These are phyloP conservation scores for Sporothrix globosa DNA, from an alignment of 2,329 filamentous ascomycete species.

Conservation along the genomic window DNA sequence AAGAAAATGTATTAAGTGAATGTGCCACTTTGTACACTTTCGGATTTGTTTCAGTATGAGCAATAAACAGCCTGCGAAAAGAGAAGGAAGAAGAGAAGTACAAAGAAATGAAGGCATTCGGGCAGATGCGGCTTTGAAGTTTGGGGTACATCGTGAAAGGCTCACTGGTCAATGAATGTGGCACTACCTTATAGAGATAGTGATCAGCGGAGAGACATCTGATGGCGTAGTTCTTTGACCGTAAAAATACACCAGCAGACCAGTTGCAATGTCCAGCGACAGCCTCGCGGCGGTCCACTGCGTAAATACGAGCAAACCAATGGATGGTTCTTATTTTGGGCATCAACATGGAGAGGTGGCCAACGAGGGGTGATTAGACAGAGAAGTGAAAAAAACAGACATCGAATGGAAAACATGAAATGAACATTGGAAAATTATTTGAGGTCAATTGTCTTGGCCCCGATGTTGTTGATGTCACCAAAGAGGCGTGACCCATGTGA, in stretches of 20 bases:
- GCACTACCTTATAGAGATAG: not conserved
- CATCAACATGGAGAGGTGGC: not conserved
- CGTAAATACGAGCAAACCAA: not conserved
- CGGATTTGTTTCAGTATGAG: not conserved
- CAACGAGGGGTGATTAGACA: not conserved
- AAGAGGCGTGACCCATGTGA: not conserved
- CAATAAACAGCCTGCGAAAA: not conserved
- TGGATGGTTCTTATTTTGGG: not conserved
- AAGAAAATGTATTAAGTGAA: not conserved
- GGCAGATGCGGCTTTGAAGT: slow-evolving; percentile 7
- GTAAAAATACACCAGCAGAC: not conserved
- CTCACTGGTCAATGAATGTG: not conserved
- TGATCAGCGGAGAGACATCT: not conserved
- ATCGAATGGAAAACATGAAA: not conserved
- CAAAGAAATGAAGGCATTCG: not conserved
- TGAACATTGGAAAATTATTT: not conserved
- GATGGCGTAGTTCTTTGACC: slow-evolving; percentile 9
- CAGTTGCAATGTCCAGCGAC: not conserved
- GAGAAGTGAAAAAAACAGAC: not conserved
- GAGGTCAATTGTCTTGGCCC: slow-evolving; percentile 7
- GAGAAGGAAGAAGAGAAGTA: not conserved
- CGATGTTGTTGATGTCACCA: slow-evolving; percentile 18
- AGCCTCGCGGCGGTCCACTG: slow-evolving; percentile 10
- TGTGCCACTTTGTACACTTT: not conserved
- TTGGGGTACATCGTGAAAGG: not conserved